These are phyloP conservation scores for Litsea cubeba DNA, from an alignment of 164 flowering plant species.

Conservation along the genomic window DNA sequence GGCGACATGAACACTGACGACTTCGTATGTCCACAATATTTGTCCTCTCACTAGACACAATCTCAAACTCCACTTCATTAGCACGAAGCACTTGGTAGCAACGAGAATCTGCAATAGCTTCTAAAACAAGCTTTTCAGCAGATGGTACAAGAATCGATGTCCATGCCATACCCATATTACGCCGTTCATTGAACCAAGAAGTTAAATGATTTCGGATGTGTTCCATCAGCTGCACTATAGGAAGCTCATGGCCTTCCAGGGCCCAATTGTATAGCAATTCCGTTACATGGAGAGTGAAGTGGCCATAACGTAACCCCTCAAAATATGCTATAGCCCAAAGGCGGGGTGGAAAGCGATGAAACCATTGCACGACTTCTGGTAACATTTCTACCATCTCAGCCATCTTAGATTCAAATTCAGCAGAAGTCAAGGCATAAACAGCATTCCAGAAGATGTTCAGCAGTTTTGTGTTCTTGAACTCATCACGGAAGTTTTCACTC, in stretches of 20 bases:
- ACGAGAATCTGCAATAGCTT: slow-evolving; percentile 53
- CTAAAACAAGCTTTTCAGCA: slow-evolving; percentile 47
- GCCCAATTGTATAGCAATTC: slow-evolving; percentile 51
- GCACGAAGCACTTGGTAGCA: slow-evolving; percentile 67
- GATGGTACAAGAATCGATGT: slow-evolving; percentile 50
- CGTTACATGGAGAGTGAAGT: slow-evolving; percentile 72
- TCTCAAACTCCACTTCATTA: slow-evolving; percentile 72
- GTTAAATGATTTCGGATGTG: slow-evolving; percentile 44
- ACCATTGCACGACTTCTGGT: slow-evolving; percentile 74
- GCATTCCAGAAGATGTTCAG: slow-evolving; percentile 96
- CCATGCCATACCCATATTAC: slow-evolving; percentile 35
- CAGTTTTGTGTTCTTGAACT: slow-evolving; percentile 50
- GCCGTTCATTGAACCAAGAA: slow-evolving; percentile 45
- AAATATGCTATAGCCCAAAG: slow-evolving; percentile 96
- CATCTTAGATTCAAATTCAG: slow-evolving; percentile 76
- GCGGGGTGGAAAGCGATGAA: slow-evolving; percentile 68
- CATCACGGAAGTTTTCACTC: slow-evolving; percentile 61
- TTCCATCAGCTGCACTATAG: slow-evolving; percentile 62
- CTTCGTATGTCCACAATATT: slow-evolving; percentile 53
- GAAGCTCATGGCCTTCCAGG: slow-evolving; percentile 55
- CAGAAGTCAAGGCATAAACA: slow-evolving; percentile 82
- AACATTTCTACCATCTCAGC: slow-evolving; percentile 83
- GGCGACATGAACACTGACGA: slow-evolving; percentile 75
- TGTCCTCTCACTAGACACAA: slow-evolving; percentile 80
- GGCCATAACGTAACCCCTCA: slow-evolving; percentile 93